Conservation (phyloP, 2,329 filamentous ascomycete species). For the Aspergillus cejpii region DNA sequence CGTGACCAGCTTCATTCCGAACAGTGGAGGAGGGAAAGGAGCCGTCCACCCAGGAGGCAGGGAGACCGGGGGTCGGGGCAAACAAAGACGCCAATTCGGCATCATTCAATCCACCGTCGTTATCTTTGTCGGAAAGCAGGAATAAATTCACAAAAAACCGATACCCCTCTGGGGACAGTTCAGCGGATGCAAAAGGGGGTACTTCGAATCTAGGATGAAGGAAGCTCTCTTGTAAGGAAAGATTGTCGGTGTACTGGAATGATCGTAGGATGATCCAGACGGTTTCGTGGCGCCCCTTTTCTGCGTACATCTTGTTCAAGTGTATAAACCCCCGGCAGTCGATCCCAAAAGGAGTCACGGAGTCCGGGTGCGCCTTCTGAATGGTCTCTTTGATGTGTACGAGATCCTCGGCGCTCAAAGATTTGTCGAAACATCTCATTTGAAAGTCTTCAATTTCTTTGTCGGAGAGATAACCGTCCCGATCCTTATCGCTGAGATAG, state of each 20-base stretch:
- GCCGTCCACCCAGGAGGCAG: conserved; percentile 77
- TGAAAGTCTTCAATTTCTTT: conserved; percentile 89
- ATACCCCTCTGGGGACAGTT: conserved; percentile 89
- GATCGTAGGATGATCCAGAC: conserved; percentile 96
- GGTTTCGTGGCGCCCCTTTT: conserved; percentile 95
- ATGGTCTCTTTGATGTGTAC: conserved; percentile 88
- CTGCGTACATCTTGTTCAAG: conserved; percentile 91
- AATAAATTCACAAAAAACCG: conserved; percentile 97
- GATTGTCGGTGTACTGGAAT: conserved; percentile 91
- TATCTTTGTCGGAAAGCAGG: conserved; percentile 91
- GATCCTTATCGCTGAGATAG: conserved; percentile 92
- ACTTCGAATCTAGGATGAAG: conserved; percentile 92
- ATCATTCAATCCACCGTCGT: conserved; percentile 87
- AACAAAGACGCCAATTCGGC: conserved; percentile 80
- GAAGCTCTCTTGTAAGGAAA: conserved; percentile 85
- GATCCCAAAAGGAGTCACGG: conserved; percentile 63
- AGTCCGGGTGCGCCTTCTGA: conserved; percentile 58
- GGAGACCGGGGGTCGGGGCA: conserved; percentile 84
- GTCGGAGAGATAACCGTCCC: conserved; percentile 87
- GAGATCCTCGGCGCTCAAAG: conserved; percentile 71
- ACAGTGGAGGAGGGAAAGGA: conserved; percentile 91
- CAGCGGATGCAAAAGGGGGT: conserved; percentile 82
- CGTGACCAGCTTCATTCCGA: conserved; percentile 87
- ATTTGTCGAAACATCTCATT: conserved; percentile 83
- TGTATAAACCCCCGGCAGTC: conserved; percentile 77